Evolutionary conservation across 805 yeast genomes (phyloP), one percentile per base, ranked within the genome.

Genomic region (Lipomyces lipofer): DNA sequence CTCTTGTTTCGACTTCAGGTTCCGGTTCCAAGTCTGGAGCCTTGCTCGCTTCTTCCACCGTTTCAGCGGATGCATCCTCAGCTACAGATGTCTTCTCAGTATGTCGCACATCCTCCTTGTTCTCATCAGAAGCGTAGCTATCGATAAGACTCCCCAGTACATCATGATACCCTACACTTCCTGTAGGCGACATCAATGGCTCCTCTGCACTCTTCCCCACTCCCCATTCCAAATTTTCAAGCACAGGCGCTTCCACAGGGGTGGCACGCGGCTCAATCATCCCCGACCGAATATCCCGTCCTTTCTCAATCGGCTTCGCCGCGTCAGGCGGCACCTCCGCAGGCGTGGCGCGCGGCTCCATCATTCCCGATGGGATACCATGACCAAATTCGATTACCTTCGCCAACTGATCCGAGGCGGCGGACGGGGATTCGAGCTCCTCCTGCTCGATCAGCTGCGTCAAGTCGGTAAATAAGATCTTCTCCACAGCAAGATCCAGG

Each of bases 81-180:
- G 48, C 8, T n/a, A 27, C 4, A 24, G 49, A 17, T 29, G 38
- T 13, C 30, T 22, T 36, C 6, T 3, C 44, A 13, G 19, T 15
- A n/a, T 36, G 25, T 4, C 2, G 10, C 28, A 15, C 44, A 21
- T 25, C n/a, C 27, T 33, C 42, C n/a, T 15, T 9, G 28, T n/a
- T 35, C 40, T n/a, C 21, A 49, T 13, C 30, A 28, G 29, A 27
- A 46, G 24, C n/a, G 12, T 53, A 53, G 3, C 44, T 48, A 21
- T 49, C 48, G 25, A 53, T 53, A 38, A 53, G 27, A 44, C 39
- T 39, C 25, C 44, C 53, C 29, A 53, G 17, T 17, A 46, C 36
- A 45, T 53, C 57, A n/a, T 30, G 50, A 47, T 13, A 35, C 35
- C n/a, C 46, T 17, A 21, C 42, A 40, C 51, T 36, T 28, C 42